Evolutionary conservation across 805 yeast species (phyloP), one percentile per base, ranked within the genome.

Genomic region (Suhomyces sp.): DNA sequence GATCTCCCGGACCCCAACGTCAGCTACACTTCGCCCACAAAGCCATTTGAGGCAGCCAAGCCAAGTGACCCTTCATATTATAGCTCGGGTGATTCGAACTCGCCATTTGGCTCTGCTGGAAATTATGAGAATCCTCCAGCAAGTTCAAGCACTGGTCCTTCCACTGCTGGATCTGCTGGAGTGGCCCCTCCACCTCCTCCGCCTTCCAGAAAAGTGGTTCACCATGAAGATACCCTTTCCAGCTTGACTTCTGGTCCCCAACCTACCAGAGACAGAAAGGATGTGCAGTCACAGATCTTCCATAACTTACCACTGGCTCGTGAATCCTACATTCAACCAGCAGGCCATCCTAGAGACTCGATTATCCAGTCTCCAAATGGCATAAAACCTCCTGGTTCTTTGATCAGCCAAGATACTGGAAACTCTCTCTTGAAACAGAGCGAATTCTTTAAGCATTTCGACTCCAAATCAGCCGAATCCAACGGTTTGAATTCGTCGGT

Each of bases 401-500:
- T 70, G 50, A 60, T 62, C 25, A 62, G 67, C 31, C 80, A 75
- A 59, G 64, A 71, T 43, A 75, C 80, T 0, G 80, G 80, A 0
- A 69, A 59, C 47, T 67, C 77, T 4, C 52, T 71, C 54, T 73
- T 77, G 63, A 80, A 73, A 55, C 87, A 63, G 78, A 85, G 35
- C 74, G 80, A 24, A 64, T 77, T 59, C 70, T 79, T 12, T 64
- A 67, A 44, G 79, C 83, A 65, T 49, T 57, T 54, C 41, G 55
- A 50, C 9, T 52, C 55, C 19, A 41, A 54, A 1, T 54, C 55
- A 4, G 56, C 53, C 6, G 57, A 52, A n/a, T 33, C 52, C 13
- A 51, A 55, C n/a, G 96, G 94, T 2, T 73, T 93, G 58, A 89
- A 86, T 60, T 84, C 92, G 2, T 86, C 96, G 45, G 74, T 91